Base-by-base conservation (phyloP, 2,329 filamentous ascomycete genomes). In the Botrytis deweyae region DNA sequence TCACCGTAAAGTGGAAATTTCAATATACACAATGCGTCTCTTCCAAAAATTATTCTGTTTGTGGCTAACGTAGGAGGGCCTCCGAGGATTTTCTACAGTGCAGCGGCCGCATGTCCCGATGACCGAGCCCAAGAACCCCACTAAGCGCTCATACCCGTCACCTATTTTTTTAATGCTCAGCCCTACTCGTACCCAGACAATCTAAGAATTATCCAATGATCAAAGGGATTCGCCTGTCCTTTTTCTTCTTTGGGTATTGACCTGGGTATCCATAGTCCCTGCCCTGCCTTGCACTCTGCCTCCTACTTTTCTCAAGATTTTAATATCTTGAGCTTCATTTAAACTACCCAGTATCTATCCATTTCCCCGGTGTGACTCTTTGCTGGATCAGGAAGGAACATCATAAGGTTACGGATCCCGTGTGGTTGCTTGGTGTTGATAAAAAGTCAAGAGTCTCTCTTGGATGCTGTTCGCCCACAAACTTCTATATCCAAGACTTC, bases 101-200 rank as follows among this genome's bases (percentile, higher is more conserved):
- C 4, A n/a, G 65, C 65, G 65, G 65, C 65, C 65, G 65, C 65
- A 68, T 42, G 8, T 33, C 12, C 65, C 65, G 65, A 68, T 6
- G 49, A 22, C 49, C 46, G 65, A 40, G 33, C 33, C 22, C 33
- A 33, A 36, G 20, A 61, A 10, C 33, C 59, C 33, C 33, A 62
- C 33, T 38, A 62, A 59, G 58, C 52, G 52, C 52, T 33, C 58
- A 59, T 36, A 6, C 3, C 58, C 10, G 33, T 22, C 33, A 38
- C 9, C 52, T 52, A 14, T 29, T 55, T 55, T 29, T 55, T 29
- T 58, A 18, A 16, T n/a, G 52, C 52, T 58, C 52, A 62, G 59
- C 59, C 59, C 59, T 62, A 62, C 36, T 33, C 14, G 55, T 36
- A 22, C 29, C 58, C 16, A 59, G 55, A 36, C 20, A 52, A 52